These are phyloP conservation scores for Fusarium foetens DNA, from an alignment of 2,329 filamentous ascomycete genomes.

Conservation along the genomic window DNA sequence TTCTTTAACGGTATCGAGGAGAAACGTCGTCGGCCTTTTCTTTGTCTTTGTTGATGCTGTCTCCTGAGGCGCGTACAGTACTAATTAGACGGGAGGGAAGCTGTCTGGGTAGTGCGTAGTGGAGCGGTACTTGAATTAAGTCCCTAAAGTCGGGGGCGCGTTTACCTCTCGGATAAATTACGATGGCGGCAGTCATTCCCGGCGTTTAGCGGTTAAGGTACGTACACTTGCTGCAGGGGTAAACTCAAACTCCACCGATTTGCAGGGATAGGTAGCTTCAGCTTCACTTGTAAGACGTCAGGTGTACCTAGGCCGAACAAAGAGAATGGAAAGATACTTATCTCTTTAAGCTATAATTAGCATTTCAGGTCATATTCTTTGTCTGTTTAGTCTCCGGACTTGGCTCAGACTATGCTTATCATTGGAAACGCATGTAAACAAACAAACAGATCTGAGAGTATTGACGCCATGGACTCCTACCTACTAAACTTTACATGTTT, in stretches of 20 bases:
- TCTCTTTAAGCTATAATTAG: not conserved
- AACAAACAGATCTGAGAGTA: not conserved
- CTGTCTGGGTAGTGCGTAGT: slow-evolving; percentile 14
- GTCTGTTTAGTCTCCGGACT: not conserved
- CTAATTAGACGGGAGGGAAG: slow-evolving; percentile 31
- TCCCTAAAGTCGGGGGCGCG: slow-evolving; percentile 35
- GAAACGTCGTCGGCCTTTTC: not conserved
- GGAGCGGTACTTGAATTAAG: slow-evolving; percentile 12
- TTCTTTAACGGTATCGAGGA: not conserved
- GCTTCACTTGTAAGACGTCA: slow-evolving; percentile 14
- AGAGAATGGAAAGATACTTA: not conserved
- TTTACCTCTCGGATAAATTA: slow-evolving; percentile 45
- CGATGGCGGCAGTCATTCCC: slow-evolving; percentile 38
- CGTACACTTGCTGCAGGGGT: slow-evolving; percentile 26
- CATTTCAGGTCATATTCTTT: not conserved
- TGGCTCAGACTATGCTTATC: not conserved
- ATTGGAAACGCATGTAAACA: not conserved
- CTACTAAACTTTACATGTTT: slow-evolving; percentile 8
- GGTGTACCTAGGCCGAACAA: not conserved
- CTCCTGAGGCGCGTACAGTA: slow-evolving; percentile 41
- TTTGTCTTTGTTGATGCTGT: slow-evolving; percentile 13
- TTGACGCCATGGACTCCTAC: slow-evolving; percentile 12
- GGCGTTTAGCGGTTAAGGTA: slow-evolving; percentile 28
- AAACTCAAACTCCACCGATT: slow-evolving; percentile 9
- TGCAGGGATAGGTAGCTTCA: slow-evolving; percentile 10